These are phyloP conservation scores for Cocos nucifera DNA, from an alignment of 176 grass and related monocot genomes.

Conservation along the genomic window DNA sequence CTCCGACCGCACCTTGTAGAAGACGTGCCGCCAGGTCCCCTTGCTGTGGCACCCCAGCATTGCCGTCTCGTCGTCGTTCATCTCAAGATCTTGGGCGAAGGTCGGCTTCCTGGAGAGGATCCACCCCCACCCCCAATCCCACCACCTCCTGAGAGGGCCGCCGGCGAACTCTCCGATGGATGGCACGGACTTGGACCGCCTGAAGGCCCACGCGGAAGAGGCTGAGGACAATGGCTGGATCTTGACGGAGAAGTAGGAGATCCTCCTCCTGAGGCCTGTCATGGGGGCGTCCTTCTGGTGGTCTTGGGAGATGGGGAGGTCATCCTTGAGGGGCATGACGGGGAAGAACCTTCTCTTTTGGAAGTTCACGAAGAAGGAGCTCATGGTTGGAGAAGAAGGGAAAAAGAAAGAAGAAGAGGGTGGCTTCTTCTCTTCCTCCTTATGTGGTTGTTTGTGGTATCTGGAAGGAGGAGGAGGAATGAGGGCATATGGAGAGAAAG, in stretches of 20 bases:
- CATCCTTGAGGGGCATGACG: slow-evolving; percentile 51
- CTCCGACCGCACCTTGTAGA: slow-evolving; percentile 66
- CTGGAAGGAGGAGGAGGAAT: slow-evolving; percentile 4
- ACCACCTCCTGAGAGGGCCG: slow-evolving; percentile 47
- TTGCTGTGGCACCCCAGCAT: slow-evolving; percentile 45
- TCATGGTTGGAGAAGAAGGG: slow-evolving; percentile 32
- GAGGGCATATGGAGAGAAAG: not conserved
- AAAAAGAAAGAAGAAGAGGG: not conserved
- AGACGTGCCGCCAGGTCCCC: slow-evolving; percentile 63
- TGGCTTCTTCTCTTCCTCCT: not conserved
- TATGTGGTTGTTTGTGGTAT: not conserved
- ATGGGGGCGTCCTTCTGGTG: slow-evolving; percentile 32
- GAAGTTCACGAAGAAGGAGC: slow-evolving; percentile 71
- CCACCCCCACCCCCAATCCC: slow-evolving; percentile 72
- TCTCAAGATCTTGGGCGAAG: slow-evolving; percentile 73
- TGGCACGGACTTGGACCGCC: slow-evolving; percentile 52
- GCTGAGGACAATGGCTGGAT: slow-evolving; percentile 80
- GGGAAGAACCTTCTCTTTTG: slow-evolving; percentile 79
- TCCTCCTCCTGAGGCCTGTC: slow-evolving; percentile 60
- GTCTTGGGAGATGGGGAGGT: slow-evolving; percentile 67
- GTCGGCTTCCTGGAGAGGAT: slow-evolving; percentile 54
- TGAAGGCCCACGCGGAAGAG: slow-evolving; percentile 46
- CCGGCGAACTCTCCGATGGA: slow-evolving; percentile 36
- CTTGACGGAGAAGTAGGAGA: slow-evolving; percentile 86
- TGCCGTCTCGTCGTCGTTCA: slow-evolving; percentile 93